Evolutionary conservation across 1,139 yeast genomes (phyloP).

Genomic region (Pichia cactophila): DNA sequence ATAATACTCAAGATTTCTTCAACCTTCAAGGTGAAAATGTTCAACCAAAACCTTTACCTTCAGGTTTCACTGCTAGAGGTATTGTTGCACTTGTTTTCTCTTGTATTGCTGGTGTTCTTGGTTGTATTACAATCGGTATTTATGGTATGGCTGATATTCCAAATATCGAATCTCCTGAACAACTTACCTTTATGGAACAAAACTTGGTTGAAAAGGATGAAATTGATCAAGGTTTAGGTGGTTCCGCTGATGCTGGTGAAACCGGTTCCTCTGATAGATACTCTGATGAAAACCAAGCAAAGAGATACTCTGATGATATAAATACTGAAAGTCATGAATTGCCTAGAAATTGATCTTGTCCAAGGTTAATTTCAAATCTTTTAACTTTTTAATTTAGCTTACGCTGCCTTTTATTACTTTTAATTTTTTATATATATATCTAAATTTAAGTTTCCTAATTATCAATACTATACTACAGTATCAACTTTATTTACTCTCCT

Average conservation of each 20-base stretch:
- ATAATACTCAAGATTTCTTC: slow-evolving; percentile 49
- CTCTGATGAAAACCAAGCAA: slow-evolving; percentile 10
- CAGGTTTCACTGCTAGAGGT: slow-evolving; percentile 86
- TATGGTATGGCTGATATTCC: slow-evolving; percentile 77
- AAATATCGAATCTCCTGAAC: slow-evolving; percentile 25
- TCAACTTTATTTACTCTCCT: not conserved
- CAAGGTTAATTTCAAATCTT: too few relatives aligned
- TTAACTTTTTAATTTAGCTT: not conserved
- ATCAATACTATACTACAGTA: not conserved
- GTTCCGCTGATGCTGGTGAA: slow-evolving; percentile 12
- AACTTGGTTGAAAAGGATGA: slow-evolving; percentile 40
- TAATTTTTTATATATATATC: not conserved
- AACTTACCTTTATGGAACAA: not conserved
- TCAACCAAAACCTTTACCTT: slow-evolving; percentile 60
- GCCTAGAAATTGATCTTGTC: slow-evolving; percentile 1
- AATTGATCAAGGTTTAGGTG: slow-evolving; percentile 41
- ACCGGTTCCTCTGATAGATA: slow-evolving; percentile 14
- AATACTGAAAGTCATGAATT: slow-evolving; percentile 4
- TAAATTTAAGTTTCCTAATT: not conserved
- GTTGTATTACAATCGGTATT: slow-evolving; percentile 64
- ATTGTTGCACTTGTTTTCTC: slow-evolving; percentile 82
- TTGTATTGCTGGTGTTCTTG: slow-evolving; percentile 68
- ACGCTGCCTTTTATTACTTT: not conserved
- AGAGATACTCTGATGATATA: slow-evolving; percentile 11
- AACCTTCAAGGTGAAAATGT: slow-evolving; percentile 67